Base-by-base conservation (phyloP, 306 rosid species). In the Hippophae rhamnoides region DNA sequence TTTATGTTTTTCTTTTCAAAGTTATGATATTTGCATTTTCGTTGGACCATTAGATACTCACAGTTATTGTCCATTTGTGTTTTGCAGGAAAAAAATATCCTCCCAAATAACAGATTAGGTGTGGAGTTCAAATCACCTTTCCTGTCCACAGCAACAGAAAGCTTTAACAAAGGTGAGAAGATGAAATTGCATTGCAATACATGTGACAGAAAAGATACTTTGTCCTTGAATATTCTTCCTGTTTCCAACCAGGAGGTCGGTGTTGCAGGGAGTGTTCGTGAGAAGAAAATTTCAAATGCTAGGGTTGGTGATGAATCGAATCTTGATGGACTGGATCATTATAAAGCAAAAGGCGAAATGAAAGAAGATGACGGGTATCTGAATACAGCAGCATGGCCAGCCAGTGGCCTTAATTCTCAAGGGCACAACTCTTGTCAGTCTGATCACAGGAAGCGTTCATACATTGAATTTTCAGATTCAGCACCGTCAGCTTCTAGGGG, bases 81-180 rank as follows among this genome's bases (percentile, higher is more conserved):
- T 62, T 48, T 79, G 85, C 89, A 83, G 94, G 73, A 64, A 69
- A 84, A 68, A 76, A 63, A 26, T n/a, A 25, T 71, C 57, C 63
- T 67, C 44, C 70, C 40, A 9, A 84, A 65, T 73, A 54, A 54
- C 72, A 61, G 58, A 63, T 72, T 38, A 10, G 56, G 45, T 49
- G 64, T 66, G 55, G 66, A 47, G 44, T 48, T 69, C 31, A 69
- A 72, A 70, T 61, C 77, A n/a, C 46, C 68, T 52, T 66, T 66
- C 25, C 68, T 69, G 64, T 74, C 69, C 58, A 60, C 71, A 51
- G 76, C 60, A 66, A 63, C 72, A 53, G 52, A 48, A 65, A 74
- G 72, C 61, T 57, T 41, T 48, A 61, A 42, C 41, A 64, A 48
- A 61, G 56, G 45, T 54, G 75, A 66, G 68, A 82, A 70, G 63